Conservation (phyloP, 1,139 yeast species). For the Sugiyamaella neomexicana region DNA sequence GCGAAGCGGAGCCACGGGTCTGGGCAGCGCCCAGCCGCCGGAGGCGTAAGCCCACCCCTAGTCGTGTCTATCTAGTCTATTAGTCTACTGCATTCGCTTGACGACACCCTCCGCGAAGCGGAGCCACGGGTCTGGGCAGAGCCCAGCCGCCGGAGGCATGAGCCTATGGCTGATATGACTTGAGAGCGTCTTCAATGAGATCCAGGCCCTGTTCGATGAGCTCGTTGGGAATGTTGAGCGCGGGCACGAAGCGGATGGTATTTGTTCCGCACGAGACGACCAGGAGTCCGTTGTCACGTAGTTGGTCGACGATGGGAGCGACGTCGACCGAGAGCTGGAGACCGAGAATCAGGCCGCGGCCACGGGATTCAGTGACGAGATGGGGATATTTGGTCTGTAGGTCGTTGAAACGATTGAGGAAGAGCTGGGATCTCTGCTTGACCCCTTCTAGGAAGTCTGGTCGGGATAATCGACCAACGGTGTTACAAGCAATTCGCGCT, state of each 20-base stretch:
- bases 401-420: constrained; percentile 51
- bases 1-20: no score
- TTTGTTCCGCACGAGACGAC: constrained; percentile 90
- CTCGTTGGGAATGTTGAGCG: constrained; percentile 75
- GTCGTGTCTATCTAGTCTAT: no score
- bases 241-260: constrained; percentile 88
- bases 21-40: no score
- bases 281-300: constrained; percentile 76
- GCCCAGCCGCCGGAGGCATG: constrained; percentile 11
- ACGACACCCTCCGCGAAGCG: not conserved
- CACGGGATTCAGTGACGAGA: constrained; percentile 62
- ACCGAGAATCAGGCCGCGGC: constrained; percentile 85
- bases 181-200: constrained; percentile 50
- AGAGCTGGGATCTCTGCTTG: constrained; percentile 53
- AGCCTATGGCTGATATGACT: not conserved
- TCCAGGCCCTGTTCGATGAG: constrained; percentile 68
- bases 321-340: constrained; percentile 72
- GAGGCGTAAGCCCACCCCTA: no score
- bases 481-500: constrained; percentile 74
- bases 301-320: constrained; percentile 59
- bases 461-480: constrained; percentile 65
- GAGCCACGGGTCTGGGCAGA: constrained; percentile 9
- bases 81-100: no score
- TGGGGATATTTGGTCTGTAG: constrained; percentile 59
- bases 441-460: constrained; percentile 62